Evolutionary conservation across 2,329 filamentous ascomycete species (phyloP).

Genomic region (Penicillium sp.): DNA sequence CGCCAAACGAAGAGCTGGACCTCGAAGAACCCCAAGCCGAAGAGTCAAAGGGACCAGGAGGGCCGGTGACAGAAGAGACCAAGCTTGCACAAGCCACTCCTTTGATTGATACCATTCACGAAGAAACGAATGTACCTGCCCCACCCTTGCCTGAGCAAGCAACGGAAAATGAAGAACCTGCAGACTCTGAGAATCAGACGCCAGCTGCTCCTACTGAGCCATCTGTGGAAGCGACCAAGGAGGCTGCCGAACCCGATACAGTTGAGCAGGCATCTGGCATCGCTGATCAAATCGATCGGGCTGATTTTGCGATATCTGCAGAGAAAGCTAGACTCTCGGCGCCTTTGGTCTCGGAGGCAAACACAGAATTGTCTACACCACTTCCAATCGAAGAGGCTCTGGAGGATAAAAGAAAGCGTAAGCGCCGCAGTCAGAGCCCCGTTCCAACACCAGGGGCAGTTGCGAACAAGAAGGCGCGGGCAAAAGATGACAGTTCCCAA

Average conservation of each 20-base stretch:
- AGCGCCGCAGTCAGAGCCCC: conserved; percentile 64
- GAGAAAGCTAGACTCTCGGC: conserved; percentile 18
- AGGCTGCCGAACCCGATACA: conserved; percentile 13
- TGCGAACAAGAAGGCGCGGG: conserved; percentile 56
- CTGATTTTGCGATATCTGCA: conserved; percentile 20
- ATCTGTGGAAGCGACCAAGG: background rate
- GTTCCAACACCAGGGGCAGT: conserved; percentile 54
- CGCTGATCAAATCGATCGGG: conserved; percentile 3
- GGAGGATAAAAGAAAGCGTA: conserved; percentile 63
- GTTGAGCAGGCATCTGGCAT: conserved; percentile 24
- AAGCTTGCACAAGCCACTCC: background rate
- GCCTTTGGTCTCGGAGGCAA: conserved; percentile 25
- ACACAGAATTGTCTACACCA: conserved; percentile 29
- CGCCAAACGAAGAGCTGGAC: conserved; percentile 6
- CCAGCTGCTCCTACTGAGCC: background rate
- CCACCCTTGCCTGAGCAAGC: background rate
- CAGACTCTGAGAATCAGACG: background rate
- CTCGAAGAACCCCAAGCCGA: conserved; percentile 9
- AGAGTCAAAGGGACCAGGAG: conserved; percentile 9
- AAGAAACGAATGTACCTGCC: background rate
- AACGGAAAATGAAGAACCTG: background rate
- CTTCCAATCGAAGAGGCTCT: conserved; percentile 37
- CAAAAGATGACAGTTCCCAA: conserved; percentile 42
- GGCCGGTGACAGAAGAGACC: conserved; percentile 1
- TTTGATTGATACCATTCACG: background rate